phyloP scores from a whole-genome alignment of 176 grass and related monocot species.

The Carex scoparia region DNA sequence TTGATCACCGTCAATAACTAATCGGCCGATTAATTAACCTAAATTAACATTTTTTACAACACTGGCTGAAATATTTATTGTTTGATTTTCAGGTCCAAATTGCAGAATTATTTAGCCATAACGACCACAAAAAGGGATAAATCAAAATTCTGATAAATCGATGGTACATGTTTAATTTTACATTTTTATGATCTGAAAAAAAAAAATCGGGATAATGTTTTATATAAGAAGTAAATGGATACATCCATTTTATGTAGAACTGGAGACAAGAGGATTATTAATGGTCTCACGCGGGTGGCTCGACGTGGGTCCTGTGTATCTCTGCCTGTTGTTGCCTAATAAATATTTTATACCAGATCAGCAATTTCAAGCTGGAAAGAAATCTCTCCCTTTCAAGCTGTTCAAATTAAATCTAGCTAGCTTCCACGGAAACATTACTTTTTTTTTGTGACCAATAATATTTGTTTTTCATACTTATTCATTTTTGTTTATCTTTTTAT shows the following conservation, averaged over 20 bases:
- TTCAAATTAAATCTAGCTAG: not conserved
- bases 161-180: no score
- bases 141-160: no score
- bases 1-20: no score
- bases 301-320: constrained; percentile 17
- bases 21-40: no score
- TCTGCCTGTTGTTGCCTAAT: constrained; percentile 4
- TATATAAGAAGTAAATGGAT: not conserved
- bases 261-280: not conserved
- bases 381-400: constrained; percentile 4
- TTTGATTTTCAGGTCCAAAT: no score
- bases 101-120: no score
- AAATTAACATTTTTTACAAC: no score
- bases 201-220: no score
- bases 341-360: not conserved
- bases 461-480: not conserved
- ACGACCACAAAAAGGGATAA: no score
- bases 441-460: not conserved
- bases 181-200: no score
- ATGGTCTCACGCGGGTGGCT: not conserved
- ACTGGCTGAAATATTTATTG: no score
- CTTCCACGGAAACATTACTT: not conserved
- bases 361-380: constrained; percentile 19
- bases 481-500: not conserved
- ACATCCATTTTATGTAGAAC: not conserved